Evolutionary conservation across 805 yeast genomes (phyloP).

Genomic region (Monosporozyma solicola): DNA sequence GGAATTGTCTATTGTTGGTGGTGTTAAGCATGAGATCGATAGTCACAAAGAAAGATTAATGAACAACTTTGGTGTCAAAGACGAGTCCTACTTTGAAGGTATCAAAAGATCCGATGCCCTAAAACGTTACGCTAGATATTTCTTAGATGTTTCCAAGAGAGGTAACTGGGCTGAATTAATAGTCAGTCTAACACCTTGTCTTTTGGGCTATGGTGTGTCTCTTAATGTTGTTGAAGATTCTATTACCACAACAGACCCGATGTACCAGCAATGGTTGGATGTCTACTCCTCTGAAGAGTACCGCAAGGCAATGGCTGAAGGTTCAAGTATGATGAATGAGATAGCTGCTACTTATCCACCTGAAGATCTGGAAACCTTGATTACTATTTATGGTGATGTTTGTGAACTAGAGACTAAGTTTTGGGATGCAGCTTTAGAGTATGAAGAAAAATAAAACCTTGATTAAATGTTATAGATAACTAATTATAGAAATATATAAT

Average conservation of each 20-base stretch:
- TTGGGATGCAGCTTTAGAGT: conserved; percentile 47
- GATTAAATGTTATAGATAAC: background rate
- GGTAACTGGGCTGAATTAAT: conserved; percentile 58
- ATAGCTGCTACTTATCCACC: conserved; percentile 34
- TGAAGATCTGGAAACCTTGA: conserved; percentile 41
- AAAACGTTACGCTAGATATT: conserved; percentile 49
- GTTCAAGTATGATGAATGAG: conserved; percentile 40
- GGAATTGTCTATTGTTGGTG: conserved; percentile 42
- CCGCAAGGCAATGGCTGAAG: conserved; percentile 41
- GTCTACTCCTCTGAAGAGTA: conserved; percentile 57
- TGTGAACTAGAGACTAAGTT: conserved; percentile 53
- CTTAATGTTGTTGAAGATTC: conserved; percentile 31
- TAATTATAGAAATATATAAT: background rate
- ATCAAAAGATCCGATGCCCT: conserved; percentile 50
- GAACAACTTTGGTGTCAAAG: conserved; percentile 28
- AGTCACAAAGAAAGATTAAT: conserved; percentile 46
- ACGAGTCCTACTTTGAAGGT: conserved; percentile 38
- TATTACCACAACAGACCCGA: conserved; percentile 21
- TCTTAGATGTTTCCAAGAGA: conserved; percentile 42
- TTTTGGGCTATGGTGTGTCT: conserved; percentile 63
- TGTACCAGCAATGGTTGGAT: conserved; percentile 45
- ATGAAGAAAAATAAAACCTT: conserved; percentile 2
- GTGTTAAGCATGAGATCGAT: conserved; percentile 46
- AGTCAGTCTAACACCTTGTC: conserved; percentile 66
- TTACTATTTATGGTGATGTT: conserved; percentile 51